Evolutionary conservation across 331 rosid genomes (phyloP).

Genomic region (Quercus lobata): DNA sequence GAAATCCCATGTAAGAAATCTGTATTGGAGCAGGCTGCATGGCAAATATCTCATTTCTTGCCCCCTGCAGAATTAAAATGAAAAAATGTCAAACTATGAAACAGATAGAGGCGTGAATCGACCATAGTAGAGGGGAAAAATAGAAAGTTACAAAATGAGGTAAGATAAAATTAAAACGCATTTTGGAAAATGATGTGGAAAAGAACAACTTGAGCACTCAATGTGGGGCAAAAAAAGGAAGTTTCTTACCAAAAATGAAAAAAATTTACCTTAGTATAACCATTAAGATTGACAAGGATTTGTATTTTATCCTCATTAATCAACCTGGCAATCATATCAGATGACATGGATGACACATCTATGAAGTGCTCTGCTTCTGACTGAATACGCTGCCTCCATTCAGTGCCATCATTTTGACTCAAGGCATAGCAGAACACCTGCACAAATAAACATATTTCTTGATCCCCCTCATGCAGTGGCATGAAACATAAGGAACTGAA

Average conservation of each 20-base stretch:
- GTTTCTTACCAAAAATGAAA: neutral
- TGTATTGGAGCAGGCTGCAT: conserved; percentile 99
- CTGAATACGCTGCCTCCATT: conserved; percentile 93
- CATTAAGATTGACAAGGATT: conserved; percentile 88
- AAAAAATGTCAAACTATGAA: neutral
- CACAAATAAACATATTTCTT: conserved; percentile 2
- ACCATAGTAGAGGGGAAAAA: neutral
- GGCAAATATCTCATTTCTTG: conserved; percentile 96
- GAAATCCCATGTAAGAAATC: conserved; percentile 99
- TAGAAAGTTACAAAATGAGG: neutral
- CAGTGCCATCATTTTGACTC: conserved; percentile 91
- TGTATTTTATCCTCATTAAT: conserved; percentile 84
- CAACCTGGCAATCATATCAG: conserved; percentile 89
- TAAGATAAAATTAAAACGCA: neutral
- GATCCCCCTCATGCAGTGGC: neutral
- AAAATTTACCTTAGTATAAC: conserved; percentile 82
- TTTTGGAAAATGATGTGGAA: neutral
- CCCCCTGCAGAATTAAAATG: conserved; percentile 59
- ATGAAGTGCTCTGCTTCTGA: conserved; percentile 88
- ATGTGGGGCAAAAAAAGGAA: neutral
- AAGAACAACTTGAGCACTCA: neutral
- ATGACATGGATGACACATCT: conserved; percentile 90
- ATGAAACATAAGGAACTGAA: neutral
- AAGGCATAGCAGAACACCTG: conserved; percentile 96
- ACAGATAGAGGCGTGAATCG: neutral